Conservation (phyloP, 148 eudicot genomes). For the Euryodendron excelsum region DNA sequence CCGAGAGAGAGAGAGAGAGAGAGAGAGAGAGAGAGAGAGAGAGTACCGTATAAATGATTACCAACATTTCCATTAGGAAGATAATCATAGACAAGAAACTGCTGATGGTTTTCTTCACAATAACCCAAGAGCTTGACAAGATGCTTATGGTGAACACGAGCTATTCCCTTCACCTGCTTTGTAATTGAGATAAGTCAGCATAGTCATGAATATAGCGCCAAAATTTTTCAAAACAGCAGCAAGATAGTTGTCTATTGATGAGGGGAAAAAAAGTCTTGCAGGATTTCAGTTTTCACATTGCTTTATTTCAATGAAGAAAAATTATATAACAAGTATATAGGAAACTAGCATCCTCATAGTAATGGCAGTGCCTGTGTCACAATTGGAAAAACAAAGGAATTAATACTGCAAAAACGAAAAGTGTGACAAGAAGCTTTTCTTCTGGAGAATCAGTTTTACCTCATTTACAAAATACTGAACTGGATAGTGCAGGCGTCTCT, state of each 20-base stretch:
- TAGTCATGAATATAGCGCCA: neutral
- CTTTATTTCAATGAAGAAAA: neutral
- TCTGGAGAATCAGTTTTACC: conserved; percentile 5
- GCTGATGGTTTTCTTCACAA: conserved; percentile 16
- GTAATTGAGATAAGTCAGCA: neutral
- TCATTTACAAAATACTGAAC: conserved; percentile 11
- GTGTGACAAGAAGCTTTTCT: neutral
- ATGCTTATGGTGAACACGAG: conserved; percentile 16
- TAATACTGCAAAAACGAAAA: neutral
- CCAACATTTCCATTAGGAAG: conserved; percentile 22
- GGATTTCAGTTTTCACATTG: neutral
- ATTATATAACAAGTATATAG: neutral
- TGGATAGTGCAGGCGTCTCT: conserved; percentile 10
- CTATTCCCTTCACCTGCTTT: conserved; percentile 10
- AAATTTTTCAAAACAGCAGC: neutral
- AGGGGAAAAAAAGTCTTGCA: neutral
- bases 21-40: neutral
- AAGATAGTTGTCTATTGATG: neutral
- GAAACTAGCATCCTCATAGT: neutral
- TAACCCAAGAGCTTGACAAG: conserved; percentile 20
- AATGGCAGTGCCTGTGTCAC: neutral
- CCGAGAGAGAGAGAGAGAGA: neutral
- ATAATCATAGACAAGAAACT: conserved; percentile 22
- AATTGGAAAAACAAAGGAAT: neutral
- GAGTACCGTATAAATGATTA: conserved; percentile 19